phyloP scores from a whole-genome alignment of 768 basidiomycete species.

The Lactarius psammicola region DNA sequence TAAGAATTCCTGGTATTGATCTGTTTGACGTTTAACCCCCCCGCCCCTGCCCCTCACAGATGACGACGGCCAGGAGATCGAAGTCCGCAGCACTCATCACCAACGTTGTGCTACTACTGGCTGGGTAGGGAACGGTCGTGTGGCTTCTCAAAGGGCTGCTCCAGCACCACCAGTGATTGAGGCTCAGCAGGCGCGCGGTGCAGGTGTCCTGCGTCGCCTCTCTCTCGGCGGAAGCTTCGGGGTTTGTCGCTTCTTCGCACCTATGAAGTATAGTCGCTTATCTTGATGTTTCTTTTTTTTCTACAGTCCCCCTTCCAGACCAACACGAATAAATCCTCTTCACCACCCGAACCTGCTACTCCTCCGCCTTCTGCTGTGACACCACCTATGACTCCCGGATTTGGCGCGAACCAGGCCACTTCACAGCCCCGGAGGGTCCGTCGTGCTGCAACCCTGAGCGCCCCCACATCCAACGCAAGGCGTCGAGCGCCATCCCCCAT shows the following conservation, averaged over 20 bases:
- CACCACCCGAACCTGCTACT: slow-evolving; percentile 22
- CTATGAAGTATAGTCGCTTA: slow-evolving; percentile 1
- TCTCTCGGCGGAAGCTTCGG: slow-evolving; percentile 64
- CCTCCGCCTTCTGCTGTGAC: slow-evolving; percentile 26
- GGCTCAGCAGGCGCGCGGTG: slow-evolving; percentile 58
- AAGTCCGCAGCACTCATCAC: slow-evolving; percentile 14
- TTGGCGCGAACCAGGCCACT: slow-evolving; percentile 11
- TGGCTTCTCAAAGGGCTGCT: slow-evolving; percentile 40
- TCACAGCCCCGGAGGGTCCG: slow-evolving; percentile 35
- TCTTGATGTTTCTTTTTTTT: slow-evolving; percentile 21
- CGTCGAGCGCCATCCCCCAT: slow-evolving; percentile 74
- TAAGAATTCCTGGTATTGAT: no score
- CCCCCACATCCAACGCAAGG: slow-evolving; percentile 46
- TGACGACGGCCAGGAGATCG: slow-evolving; percentile 23
- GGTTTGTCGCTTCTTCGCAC: slow-evolving; percentile 42
- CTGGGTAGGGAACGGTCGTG: slow-evolving; percentile 49
- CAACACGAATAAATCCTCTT: slow-evolving; percentile 10
- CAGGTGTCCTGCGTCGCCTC: slow-evolving; percentile 69
- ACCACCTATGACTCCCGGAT: background rate
- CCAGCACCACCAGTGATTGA: slow-evolving; percentile 38
- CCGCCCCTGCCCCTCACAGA: slow-evolving; percentile 11
- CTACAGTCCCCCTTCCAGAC: slow-evolving; percentile 24
- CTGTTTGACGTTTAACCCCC: no score
- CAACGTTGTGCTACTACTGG: slow-evolving; percentile 59
- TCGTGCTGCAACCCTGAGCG: slow-evolving; percentile 60